These are phyloP conservation scores for Leersia perrieri DNA, from an alignment of 176 grass and related monocot species.

Conservation along the genomic window DNA sequence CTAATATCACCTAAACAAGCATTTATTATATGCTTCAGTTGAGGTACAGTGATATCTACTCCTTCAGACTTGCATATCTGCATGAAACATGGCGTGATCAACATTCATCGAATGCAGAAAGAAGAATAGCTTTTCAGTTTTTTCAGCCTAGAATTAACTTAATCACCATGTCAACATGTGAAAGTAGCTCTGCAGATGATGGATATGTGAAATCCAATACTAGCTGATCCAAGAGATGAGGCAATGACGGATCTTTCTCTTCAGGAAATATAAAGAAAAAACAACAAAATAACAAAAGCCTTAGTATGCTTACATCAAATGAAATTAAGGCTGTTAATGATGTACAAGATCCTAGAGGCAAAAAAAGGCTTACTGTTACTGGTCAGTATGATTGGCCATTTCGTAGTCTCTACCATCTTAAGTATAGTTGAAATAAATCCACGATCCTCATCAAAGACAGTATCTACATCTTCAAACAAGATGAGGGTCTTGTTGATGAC, in stretches of 20 bases:
- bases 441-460: constrained; percentile 84
- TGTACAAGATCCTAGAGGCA: neutral
- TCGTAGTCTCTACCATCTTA: constrained; percentile 74
- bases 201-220: constrained; percentile 80
- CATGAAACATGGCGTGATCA: constrained; percentile 24
- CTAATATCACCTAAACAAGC: constrained; percentile 85
- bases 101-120: constrained; percentile 19
- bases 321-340: constrained; percentile 9
- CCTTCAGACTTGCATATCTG: constrained; percentile 87
- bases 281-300: constrained; percentile 22
- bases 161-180: constrained; percentile 69
- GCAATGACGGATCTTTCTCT: constrained; percentile 83
- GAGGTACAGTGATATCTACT: constrained; percentile 44
- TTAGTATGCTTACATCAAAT: constrained; percentile 17
- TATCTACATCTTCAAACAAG: constrained; percentile 95
- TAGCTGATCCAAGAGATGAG: constrained; percentile 62
- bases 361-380: constrained; percentile 81
- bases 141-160: neutral
- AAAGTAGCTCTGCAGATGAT: constrained; percentile 72
- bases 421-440: constrained; percentile 89
- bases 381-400: constrained; percentile 94
- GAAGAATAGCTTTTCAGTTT: neutral
- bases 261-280: constrained; percentile 22
- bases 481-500: constrained; percentile 75
- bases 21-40: constrained; percentile 57